Evolutionary conservation across 441 rosid genomes (phyloP), one percentile per base, ranked within the genome.

Genomic region (Breynia disticha): DNA sequence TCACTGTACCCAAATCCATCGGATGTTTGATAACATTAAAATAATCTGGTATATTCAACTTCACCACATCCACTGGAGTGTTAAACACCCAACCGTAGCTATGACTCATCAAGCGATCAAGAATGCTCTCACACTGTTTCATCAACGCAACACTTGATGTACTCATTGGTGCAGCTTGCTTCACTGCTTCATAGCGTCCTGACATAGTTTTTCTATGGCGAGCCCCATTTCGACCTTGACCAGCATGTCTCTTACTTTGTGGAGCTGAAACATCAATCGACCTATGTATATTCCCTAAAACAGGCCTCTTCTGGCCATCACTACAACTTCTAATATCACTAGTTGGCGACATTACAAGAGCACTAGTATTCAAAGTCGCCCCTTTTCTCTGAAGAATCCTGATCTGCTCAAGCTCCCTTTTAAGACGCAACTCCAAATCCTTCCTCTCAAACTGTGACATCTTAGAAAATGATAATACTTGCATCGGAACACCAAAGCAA

Each of bases 1-100:
- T 77, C 55, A 91, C 80, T 11, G 97, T 88, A 32, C 91, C 90
- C 61, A 91, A 77, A 76, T 91, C 95, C 98, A 91, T 87, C 19
- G 98, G 98, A 28, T 79, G 77, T 68, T 83, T 87, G 55, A 91
- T 76, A 66, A 91, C 76, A 44, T 66, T 72, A 49, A 80, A 81
- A 64, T 91, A 91, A 70, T 91, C 98, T 2, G 95, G 98, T 63
- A 91, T 83, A 51, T 91, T 86, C 74, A 88, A 67, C 73, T 70
- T 56, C 43, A 76, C 87, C 55, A 74, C 82, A 72, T 91, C 95
- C 59, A 88, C 97, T 13, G 97, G 95, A 47, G 48, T 57, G 28
- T 79, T 87, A 68, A 88, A 88, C 42, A 79, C 72, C 90, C 85
- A 82, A 48, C 80, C 81, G 55, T 20, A 69, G 49, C 77, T 74